phyloP scores from a whole-genome alignment of 306 rosid species.

The Fragaria ananassa region DNA sequence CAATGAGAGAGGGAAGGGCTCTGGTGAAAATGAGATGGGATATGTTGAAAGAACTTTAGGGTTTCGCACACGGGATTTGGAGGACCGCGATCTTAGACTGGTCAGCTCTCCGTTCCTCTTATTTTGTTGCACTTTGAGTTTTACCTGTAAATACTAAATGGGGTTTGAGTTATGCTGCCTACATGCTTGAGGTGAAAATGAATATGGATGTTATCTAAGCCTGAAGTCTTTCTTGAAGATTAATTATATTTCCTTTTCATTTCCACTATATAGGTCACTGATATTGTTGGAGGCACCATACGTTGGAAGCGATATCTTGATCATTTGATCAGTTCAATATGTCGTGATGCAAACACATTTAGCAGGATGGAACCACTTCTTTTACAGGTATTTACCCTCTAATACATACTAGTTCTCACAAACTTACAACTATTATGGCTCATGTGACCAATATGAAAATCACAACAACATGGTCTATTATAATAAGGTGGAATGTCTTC shows the following conservation, averaged over 20 bases:
- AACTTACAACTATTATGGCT: neutral
- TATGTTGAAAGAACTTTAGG: conserved; percentile 85
- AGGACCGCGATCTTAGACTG: conserved; percentile 79
- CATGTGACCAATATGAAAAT: neutral
- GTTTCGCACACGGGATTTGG: conserved; percentile 68
- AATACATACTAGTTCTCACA: neutral
- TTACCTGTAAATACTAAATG: neutral
- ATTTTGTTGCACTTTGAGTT: conserved; percentile 3
- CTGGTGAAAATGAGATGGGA: conserved; percentile 90
- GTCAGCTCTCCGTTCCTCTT: conserved; percentile 34
- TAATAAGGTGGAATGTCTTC: no score
- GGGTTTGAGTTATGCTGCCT: neutral
- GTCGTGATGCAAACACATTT: conserved; percentile 54
- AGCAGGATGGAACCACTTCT: conserved; percentile 78
- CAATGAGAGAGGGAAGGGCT: conserved; percentile 90
- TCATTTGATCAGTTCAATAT: conserved; percentile 68
- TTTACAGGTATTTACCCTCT: conserved; percentile 56
- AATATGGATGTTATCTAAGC: neutral
- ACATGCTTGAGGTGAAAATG: neutral
- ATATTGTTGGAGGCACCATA: conserved; percentile 77
- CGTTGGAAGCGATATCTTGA: conserved; percentile 94
- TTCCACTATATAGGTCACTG: conserved; percentile 57
- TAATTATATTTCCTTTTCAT: conserved; percentile 8
- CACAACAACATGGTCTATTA: neutral
- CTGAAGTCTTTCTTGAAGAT: neutral